These are phyloP conservation scores for Metschnikowia corniflorae DNA, from an alignment of 805 yeast genomes.

Conservation along the genomic window DNA sequence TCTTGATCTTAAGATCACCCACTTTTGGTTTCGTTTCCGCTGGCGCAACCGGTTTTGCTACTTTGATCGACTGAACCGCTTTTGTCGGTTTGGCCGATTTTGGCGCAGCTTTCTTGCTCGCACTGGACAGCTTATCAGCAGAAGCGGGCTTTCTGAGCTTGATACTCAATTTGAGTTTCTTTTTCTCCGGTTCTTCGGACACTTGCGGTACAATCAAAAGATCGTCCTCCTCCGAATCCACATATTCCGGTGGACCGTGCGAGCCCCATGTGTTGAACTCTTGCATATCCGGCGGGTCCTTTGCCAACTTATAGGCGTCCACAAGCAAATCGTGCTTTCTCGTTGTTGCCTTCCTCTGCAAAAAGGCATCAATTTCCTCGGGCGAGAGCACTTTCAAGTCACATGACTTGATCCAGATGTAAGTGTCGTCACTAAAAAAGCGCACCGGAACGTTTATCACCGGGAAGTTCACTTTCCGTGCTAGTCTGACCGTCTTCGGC, in stretches of 20 bases:
- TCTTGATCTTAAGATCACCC: no score
- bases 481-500: conserved; percentile 42
- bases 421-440: conserved; percentile 69
- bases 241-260: conserved; percentile 38
- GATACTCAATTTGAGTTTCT: conserved; percentile 18
- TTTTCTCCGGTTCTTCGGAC: conserved; percentile 34
- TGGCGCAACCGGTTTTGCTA: neutral
- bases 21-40: no score
- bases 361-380: conserved; percentile 40
- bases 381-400: conserved; percentile 48
- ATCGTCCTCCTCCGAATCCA: conserved; percentile 38
- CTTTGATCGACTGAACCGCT: neutral
- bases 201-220: no score
- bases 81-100: neutral
- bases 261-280: conserved; percentile 40
- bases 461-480: conserved; percentile 18
- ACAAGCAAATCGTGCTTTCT: conserved; percentile 44
- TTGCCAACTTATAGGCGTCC: conserved; percentile 53
- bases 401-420: conserved; percentile 56
- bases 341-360: conserved; percentile 27
- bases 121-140: neutral
- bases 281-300: conserved; percentile 41
- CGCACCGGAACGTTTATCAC: conserved; percentile 46
- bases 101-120: neutral
- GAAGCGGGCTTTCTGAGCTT: conserved; percentile 13